Percentiles rank a stretch among this genome's conserved stretches.
Conservation (phyloP, 2,329 filamentous ascomycete genomes). For the Whalleya microplaca region DNA sequence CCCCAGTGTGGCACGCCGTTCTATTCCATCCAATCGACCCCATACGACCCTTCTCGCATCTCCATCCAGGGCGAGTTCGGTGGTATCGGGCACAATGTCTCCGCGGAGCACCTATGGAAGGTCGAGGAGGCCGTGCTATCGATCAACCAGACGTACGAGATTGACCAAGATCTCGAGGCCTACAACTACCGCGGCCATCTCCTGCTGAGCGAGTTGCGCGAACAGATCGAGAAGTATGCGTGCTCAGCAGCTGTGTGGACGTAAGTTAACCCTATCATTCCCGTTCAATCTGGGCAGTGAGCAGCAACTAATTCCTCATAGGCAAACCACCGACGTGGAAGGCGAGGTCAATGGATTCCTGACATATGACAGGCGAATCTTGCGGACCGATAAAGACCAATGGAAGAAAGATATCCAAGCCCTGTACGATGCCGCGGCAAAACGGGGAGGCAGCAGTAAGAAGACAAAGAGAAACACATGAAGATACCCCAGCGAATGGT, state of each 20-base stretch:
- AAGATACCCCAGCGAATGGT: neutral
- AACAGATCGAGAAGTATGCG: conserved; percentile 61
- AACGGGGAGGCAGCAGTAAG: conserved; percentile 18
- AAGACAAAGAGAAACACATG: conserved; percentile 1
- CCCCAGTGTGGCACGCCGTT: conserved; percentile 73
- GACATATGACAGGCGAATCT: conserved; percentile 67
- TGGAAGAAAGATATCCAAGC: conserved; percentile 64
- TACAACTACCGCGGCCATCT: conserved; percentile 70
- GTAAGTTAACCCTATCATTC: conserved; percentile 20
- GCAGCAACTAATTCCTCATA: conserved; percentile 10
- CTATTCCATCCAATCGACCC: conserved; percentile 60
- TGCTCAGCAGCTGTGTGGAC: conserved; percentile 74
- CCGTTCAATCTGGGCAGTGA: neutral
- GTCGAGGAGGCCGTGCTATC: conserved; percentile 58
- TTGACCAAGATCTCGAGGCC: conserved; percentile 57
- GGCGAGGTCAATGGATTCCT: conserved; percentile 74
- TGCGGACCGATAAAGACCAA: conserved; percentile 58
- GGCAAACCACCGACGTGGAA: conserved; percentile 73
- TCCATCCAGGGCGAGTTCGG: conserved; percentile 74
- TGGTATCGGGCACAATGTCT: conserved; percentile 68
- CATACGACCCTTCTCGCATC: conserved; percentile 62
- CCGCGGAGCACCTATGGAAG: conserved; percentile 68
- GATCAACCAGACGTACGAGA: conserved; percentile 71
- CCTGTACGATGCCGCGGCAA: conserved; percentile 59
- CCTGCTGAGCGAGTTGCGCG: conserved; percentile 63